A percentile compares a stretch with the other conserved stretches of the same genome.
phyloP scores from a whole-genome alignment of 1,284 basidiomycete genomes.

The Fistulinella cinereoalba region DNA sequence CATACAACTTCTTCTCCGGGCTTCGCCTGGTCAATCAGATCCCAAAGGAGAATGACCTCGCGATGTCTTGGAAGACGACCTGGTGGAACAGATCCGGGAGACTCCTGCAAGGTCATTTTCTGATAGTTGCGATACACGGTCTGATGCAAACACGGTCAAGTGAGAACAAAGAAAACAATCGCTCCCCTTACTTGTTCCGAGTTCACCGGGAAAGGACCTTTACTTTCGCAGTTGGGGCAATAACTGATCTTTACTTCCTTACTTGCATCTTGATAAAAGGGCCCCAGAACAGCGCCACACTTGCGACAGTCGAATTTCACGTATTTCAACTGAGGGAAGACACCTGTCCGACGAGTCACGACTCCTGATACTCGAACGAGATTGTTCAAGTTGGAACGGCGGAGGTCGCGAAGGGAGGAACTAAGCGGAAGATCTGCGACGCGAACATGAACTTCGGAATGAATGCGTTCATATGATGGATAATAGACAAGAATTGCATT shows the following conservation, averaged over 20 bases:
- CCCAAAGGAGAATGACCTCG: conserved; percentile 96
- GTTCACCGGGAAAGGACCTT: conserved; percentile 95
- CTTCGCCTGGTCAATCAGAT: conserved; percentile 96
- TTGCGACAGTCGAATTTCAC: conserved; percentile 98
- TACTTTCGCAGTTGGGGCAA: conserved; percentile 91
- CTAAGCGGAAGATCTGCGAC: conserved; percentile 92
- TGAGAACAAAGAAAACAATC: not conserved
- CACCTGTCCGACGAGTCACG: conserved; percentile 94
- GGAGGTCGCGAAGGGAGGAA: conserved; percentile 89
- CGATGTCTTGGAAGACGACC: conserved; percentile 95
- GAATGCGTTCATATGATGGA: conserved; percentile 94
- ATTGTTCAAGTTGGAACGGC: conserved; percentile 90
- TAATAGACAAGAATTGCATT: conserved; percentile 95
- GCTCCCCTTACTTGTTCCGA: conserved; percentile 74
- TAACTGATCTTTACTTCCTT: conserved; percentile 94
- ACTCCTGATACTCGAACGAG: conserved; percentile 95
- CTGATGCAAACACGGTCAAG: conserved; percentile 42
- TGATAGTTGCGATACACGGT: conserved; percentile 99
- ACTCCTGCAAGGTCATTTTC: conserved; percentile 98
- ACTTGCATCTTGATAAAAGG: conserved; percentile 96
- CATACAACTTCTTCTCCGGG: conserved; percentile 96
- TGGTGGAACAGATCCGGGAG: conserved; percentile 96
- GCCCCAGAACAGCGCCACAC: conserved; percentile 89
- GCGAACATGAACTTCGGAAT: conserved; percentile 96
- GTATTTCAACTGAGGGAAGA: conserved; percentile 98